Base-by-base conservation (phyloP, 164 flowering plant species). In the Berberis thunbergii region DNA sequence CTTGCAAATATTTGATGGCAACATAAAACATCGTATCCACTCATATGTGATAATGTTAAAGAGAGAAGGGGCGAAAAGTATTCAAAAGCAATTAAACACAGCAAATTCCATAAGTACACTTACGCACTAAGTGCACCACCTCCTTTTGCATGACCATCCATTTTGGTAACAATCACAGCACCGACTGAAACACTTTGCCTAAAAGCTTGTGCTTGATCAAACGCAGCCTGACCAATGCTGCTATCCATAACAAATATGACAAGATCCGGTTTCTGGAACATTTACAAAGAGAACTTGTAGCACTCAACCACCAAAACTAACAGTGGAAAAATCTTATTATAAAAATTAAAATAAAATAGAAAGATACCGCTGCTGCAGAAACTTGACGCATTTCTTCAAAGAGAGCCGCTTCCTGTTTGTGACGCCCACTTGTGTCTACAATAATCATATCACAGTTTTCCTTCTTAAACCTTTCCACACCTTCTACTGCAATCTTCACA, bases 371-470 rank as follows among this genome's bases (percentile, higher is more conserved):
- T 72, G 96, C 91, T 86, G 87, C 97, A 46, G 95, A 71, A 67
- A 94, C 96, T 87, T 94, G 97, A 40, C 96, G 98, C 98, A 94
- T 94, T 77, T 94, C 98, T 80, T 94, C 98, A 82, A 94, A 91
- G 59, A 94, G 87, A 55, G 95, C 85, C 72, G 96, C 90, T 79
- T 94, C 96, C 71, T 94, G 99, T 71, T 91, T 91, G 79, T 94
- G 99, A 10, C 99, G 94, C 39, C 99, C 99, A 80, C 99, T 95
- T 50, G 97, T 91, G 65, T 95, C 99, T 63, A 95, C 86, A 77
- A 95, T 91, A 58, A 95, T 89, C 60, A 95, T 96, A 81, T 91
- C 99, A 83, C 90, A 85, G 49, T 84, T 91, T 76, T 95, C 99
- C 71, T 95, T 84, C 78, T 86, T 91, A 54, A 95, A 91, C 69